Percentiles rank a stretch among this genome's conserved stretches.
Evolutionary conservation across 495 filamentous ascomycete species (phyloP).

Genomic region (Annulohypoxylon maeteangense): DNA sequence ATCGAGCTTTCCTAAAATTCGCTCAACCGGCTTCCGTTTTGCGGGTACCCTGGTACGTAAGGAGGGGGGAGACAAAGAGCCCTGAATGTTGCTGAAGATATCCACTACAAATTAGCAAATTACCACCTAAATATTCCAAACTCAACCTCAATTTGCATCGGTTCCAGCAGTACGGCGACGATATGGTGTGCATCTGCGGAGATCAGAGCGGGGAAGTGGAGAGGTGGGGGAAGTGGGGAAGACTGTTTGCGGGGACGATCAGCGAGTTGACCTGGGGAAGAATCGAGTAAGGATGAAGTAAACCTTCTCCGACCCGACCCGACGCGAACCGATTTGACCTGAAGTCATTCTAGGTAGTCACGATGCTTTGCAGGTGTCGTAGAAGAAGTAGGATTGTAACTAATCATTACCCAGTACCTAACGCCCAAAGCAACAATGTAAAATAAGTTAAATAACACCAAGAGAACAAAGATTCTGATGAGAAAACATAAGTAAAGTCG

Average conservation of each 20-base stretch:
- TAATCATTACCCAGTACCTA: background rate
- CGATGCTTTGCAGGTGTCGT: background rate
- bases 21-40: background rate
- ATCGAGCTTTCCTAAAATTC: conserved; percentile 7
- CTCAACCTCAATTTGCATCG: background rate
- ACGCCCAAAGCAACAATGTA: background rate
- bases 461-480: background rate
- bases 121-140: background rate
- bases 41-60: background rate
- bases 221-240: conserved; percentile 12
- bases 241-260: background rate
- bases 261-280: background rate
- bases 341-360: background rate
- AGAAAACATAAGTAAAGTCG: background rate
- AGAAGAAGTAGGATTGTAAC: background rate
- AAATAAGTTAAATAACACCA: background rate
- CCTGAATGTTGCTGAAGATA: background rate
- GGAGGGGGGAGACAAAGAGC: background rate
- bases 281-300: background rate
- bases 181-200: conserved; percentile 3
- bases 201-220: background rate
- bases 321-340: background rate
- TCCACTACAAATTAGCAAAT: background rate
- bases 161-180: conserved; percentile 6
- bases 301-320: background rate